Evolutionary conservation across 2,329 filamentous ascomycete species (phyloP).

Genomic region (Cladosporium sp.): DNA sequence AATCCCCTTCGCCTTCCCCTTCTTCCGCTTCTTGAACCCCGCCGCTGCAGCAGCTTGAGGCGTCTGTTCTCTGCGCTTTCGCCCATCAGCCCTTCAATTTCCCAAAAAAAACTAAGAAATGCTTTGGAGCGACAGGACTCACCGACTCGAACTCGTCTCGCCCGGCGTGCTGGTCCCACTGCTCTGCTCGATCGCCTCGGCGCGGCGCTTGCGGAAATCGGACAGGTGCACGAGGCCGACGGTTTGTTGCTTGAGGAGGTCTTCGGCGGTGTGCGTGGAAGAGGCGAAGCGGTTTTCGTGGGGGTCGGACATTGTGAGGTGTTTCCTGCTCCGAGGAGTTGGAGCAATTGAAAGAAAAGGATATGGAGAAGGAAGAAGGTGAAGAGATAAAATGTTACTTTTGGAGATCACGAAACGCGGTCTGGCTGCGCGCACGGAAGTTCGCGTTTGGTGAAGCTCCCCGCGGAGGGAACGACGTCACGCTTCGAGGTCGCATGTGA

Average conservation of each 20-base stretch:
- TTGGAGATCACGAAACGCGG: not conserved
- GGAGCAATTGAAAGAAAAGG: too few relatives aligned
- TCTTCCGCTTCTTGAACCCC: conserved; percentile 52
- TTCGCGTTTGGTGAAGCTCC: not conserved
- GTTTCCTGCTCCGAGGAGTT: too few relatives aligned
- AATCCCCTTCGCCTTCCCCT: conserved; percentile 45
- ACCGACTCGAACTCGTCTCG: conserved; percentile 34
- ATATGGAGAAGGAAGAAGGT: not conserved
- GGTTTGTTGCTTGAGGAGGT: conserved; percentile 76
- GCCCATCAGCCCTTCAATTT: conserved; percentile 42
- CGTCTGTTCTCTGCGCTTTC: conserved; percentile 51
- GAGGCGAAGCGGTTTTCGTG: conserved; percentile 58
- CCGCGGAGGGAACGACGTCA: conserved; percentile 2
- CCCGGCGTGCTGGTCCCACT: conserved; percentile 49
- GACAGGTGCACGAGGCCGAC: conserved; percentile 87
- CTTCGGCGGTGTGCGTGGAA: conserved; percentile 69
- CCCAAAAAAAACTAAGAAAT: too few relatives aligned
- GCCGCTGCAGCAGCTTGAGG: conserved; percentile 33
- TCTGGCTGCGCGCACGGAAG: not conserved
- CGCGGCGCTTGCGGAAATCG: conserved; percentile 92
- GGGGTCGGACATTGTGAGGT: conserved; percentile 2
- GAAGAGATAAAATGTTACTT: not conserved
- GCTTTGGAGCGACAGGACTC: not conserved
- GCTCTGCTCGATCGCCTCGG: conserved; percentile 76
- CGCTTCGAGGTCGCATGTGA: conserved; percentile 1